These are phyloP conservation scores for Pseudocercospora vitis DNA, from an alignment of 2,329 filamentous ascomycete species.

Conservation along the genomic window DNA sequence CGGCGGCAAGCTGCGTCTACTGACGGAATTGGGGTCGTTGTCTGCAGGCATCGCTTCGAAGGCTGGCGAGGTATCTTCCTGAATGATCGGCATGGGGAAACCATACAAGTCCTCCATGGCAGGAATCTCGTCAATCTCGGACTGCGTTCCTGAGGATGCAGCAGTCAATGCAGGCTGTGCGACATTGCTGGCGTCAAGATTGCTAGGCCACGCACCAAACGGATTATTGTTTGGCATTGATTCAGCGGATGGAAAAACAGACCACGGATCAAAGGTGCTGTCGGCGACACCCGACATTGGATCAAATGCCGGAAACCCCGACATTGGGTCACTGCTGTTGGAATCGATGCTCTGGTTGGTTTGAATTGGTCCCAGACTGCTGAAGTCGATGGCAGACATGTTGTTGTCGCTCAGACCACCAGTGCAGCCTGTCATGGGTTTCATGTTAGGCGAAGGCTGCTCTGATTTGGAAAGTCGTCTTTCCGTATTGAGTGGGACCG, in stretches of 20 bases:
- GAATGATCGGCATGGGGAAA: conserved; percentile 36
- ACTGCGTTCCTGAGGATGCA: conserved; percentile 42
- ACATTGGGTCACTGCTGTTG: conserved; percentile 25
- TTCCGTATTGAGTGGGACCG: conserved; percentile 22
- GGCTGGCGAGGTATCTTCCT: conserved; percentile 29
- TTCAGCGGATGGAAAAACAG: conserved; percentile 32
- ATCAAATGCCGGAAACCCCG: conserved; percentile 26
- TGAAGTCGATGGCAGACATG: conserved; percentile 31
- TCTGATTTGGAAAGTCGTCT: conserved; percentile 36
- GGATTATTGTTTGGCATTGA: conserved; percentile 37
- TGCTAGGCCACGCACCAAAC: conserved; percentile 37
- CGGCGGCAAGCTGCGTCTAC: conserved; percentile 36
- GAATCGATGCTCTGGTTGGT: conserved; percentile 32
- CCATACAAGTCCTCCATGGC: conserved; percentile 36
- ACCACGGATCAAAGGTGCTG: conserved; percentile 35
- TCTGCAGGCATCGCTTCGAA: conserved; percentile 18
- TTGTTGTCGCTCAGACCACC: conserved; percentile 21
- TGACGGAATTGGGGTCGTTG: conserved; percentile 22
- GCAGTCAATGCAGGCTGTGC: conserved; percentile 41
- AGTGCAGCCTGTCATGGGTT: conserved; percentile 18
- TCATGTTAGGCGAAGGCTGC: conserved; percentile 34
- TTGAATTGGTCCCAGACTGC: conserved; percentile 25
- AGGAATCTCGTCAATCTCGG: conserved; percentile 41
- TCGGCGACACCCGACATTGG: conserved; percentile 33
- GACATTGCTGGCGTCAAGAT: conserved; percentile 26